Conservation (phyloP, 345 rosid genomes). For the Combretum micranthum region DNA sequence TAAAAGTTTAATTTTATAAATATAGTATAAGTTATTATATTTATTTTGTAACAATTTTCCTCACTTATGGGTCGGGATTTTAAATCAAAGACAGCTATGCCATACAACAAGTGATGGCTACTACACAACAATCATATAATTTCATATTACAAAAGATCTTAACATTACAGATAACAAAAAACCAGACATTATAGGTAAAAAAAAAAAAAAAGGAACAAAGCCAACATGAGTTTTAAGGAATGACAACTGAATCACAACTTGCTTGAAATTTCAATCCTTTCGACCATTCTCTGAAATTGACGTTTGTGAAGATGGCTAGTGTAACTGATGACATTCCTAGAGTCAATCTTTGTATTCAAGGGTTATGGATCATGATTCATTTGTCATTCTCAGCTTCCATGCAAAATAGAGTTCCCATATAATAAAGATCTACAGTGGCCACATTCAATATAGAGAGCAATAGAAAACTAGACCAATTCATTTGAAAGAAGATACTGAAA, state of each 20-base stretch:
- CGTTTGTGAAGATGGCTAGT: neutral
- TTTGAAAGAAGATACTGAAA: slow-evolving; percentile 48
- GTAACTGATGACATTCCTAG: no score
- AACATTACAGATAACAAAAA: neutral
- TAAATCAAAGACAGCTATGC: no score
- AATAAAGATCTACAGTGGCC: no score
- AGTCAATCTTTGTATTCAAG: neutral
- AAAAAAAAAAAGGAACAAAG: neutral
- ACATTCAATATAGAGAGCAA: neutral
- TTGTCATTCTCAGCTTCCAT: slow-evolving; percentile 19
- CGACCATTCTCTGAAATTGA: neutral
- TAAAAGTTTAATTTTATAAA: no score
- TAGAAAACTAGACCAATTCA: slow-evolving; percentile 18
- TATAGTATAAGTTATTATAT: no score
- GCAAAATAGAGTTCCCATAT: neutral
- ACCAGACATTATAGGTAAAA: neutral
- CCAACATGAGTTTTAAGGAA: slow-evolving; percentile 9
- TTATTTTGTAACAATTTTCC: no score
- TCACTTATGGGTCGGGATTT: no score
- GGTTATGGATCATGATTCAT: slow-evolving; percentile 19
- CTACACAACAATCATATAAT: no score
- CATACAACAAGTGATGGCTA: no score
- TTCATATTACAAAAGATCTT: no score
- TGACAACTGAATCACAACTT: slow-evolving; percentile 30
- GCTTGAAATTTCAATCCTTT: neutral